Evolutionary conservation across 352 stramenopile genomes (phyloP).

Genomic region (Phytophthora sansomeana): DNA sequence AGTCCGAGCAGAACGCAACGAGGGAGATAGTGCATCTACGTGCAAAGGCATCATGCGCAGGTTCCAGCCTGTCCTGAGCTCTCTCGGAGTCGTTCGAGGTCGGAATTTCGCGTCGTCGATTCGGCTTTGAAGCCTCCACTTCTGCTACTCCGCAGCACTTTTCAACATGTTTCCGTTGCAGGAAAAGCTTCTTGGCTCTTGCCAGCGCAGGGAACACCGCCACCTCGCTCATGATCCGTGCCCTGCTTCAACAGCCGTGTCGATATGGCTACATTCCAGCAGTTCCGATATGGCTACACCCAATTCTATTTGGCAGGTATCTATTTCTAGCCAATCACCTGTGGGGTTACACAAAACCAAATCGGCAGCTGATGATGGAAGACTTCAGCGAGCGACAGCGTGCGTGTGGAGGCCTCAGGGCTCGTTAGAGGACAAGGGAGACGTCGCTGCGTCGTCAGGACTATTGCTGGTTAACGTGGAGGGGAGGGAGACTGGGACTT

Average conservation of each 20-base stretch:
- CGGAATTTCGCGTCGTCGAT: neutral
- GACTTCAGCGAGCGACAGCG: conserved; percentile 26
- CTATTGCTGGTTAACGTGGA: conserved; percentile 16
- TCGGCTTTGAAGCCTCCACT: neutral
- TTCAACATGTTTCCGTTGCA: conserved; percentile 8
- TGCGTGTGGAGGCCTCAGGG: conserved; percentile 21
- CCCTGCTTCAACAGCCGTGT: conserved; percentile 10
- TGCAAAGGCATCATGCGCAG: neutral
- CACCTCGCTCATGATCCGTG: conserved; percentile 11
- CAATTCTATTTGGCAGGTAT: too few species aligned
- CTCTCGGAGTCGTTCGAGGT: neutral
- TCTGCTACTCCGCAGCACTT: neutral
- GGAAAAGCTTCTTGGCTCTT: conserved; percentile 40
- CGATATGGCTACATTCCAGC: too few species aligned
- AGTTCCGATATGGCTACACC: conserved; percentile 31
- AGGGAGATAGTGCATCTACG: conserved; percentile 13
- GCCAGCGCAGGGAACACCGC: conserved; percentile 36
- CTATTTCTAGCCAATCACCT: too few species aligned
- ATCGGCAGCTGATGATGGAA: conserved; percentile 33
- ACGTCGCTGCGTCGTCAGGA: conserved; percentile 1
- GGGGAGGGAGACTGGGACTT: conserved; percentile 14
- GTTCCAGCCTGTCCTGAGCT: neutral
- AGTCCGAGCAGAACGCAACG: conserved; percentile 25
- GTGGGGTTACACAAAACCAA: too few species aligned
- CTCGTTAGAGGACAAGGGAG: neutral